These are phyloP conservation scores for Daldinia bambusicola DNA, from an alignment of 495 filamentous ascomycete species.

Conservation along the genomic window DNA sequence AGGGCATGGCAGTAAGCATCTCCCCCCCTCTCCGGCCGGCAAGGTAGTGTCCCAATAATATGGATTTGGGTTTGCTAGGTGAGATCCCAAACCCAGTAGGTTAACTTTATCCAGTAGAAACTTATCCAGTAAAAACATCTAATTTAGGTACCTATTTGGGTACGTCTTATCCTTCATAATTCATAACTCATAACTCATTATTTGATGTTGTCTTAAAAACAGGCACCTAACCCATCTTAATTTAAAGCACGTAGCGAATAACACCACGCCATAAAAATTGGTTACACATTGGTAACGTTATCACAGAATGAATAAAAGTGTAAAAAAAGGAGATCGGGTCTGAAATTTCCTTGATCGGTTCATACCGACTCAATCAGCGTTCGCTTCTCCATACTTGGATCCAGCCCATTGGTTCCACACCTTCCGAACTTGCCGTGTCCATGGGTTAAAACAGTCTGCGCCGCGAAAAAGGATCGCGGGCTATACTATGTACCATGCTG, in stretches of 20 bases:
- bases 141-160: not conserved
- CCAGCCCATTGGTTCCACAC: slow-evolving; percentile 35
- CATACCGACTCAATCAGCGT: slow-evolving; percentile 40
- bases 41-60: slow-evolving; percentile 11
- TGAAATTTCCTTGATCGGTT: slow-evolving; percentile 38
- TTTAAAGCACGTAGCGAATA: not conserved
- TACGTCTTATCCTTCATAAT: no score
- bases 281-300: not conserved
- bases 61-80: slow-evolving; percentile 22
- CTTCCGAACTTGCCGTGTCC: slow-evolving; percentile 23
- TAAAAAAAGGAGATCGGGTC: slow-evolving; percentile 26
- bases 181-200: not conserved
- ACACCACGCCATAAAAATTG: no score
- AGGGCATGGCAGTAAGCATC: slow-evolving; percentile 3
- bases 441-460: slow-evolving; percentile 7
- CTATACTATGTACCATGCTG: slow-evolving; percentile 12
- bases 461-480: slow-evolving; percentile 13
- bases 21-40: slow-evolving; percentile 1
- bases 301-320: not conserved
- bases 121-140: no score
- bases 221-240: not conserved
- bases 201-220: not conserved
- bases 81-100: slow-evolving; percentile 6
- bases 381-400: slow-evolving; percentile 11
- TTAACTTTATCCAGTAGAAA: not conserved